These are phyloP conservation scores for Ascochyta viciae-villosae DNA, from an alignment of 2,329 filamentous ascomycete genomes.

Conservation along the genomic window DNA sequence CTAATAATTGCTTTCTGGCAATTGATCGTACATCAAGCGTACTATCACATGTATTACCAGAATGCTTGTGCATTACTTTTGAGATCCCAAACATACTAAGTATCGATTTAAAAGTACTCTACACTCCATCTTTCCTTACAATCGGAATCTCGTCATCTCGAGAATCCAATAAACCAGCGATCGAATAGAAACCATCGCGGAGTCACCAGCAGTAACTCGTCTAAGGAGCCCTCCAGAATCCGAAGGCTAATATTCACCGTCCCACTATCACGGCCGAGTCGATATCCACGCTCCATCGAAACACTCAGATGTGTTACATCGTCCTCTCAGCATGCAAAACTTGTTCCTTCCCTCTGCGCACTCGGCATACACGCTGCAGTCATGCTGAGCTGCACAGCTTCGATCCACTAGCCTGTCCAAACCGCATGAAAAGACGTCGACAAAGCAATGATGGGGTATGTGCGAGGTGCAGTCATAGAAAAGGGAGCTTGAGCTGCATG, in stretches of 20 bases:
- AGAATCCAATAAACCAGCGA: too few species aligned
- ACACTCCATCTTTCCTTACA: neutral
- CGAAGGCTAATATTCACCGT: neutral
- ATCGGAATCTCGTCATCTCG: too few species aligned
- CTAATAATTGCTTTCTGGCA: neutral
- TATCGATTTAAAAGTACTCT: neutral
- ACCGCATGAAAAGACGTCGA: conserved; percentile 29
- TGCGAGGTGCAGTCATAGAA: conserved; percentile 17
- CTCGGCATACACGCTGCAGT: conserved; percentile 30
- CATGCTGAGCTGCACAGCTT: conserved; percentile 30
- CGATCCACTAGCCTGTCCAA: conserved; percentile 31
- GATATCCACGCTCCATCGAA: neutral
- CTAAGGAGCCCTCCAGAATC: too few species aligned
- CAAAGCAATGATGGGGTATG: conserved; percentile 11
- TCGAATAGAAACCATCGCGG: too few species aligned
- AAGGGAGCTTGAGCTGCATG: conserved; percentile 26
- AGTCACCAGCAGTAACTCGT: too few species aligned
- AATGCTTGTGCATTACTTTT: neutral
- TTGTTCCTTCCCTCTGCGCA: conserved; percentile 23
- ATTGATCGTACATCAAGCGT: neutral
- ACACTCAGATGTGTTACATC: conserved; percentile 34
- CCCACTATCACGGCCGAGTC: neutral
- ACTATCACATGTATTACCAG: neutral
- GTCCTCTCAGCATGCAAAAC: conserved; percentile 27
- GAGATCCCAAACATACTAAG: neutral